phyloP scores from a whole-genome alignment of 768 basidiomycete genomes.

The Tricholoma terreum region DNA sequence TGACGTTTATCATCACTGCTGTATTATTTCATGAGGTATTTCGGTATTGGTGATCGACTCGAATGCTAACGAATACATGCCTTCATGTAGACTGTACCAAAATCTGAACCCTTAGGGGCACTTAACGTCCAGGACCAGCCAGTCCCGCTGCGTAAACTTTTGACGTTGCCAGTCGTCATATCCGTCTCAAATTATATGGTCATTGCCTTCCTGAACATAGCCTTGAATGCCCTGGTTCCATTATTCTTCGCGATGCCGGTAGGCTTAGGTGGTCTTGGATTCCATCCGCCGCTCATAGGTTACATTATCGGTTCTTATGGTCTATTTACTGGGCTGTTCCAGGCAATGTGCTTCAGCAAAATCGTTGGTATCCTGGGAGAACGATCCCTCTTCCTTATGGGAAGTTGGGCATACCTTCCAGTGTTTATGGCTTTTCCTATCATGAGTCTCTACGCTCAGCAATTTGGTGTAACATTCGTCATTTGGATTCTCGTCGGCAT shows the following conservation, averaged over 20 bases:
- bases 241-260: constrained; percentile 68
- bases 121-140: constrained; percentile 19
- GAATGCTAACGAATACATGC: not conserved
- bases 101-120: not conserved
- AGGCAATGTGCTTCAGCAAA: constrained; percentile 35
- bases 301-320: constrained; percentile 46
- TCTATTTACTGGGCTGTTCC: constrained; percentile 34
- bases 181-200: constrained; percentile 65
- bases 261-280: constrained; percentile 59
- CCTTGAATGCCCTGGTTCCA: constrained; percentile 49
- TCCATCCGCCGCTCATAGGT: constrained; percentile 59
- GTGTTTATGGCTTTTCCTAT: constrained; percentile 40
- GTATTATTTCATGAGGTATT: constrained; percentile 41
- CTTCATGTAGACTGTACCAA: constrained; percentile 23
- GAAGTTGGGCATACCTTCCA: constrained; percentile 32
- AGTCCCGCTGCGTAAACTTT: constrained; percentile 36
- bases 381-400: constrained; percentile 33
- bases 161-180: constrained; percentile 51
- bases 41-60: not conserved
- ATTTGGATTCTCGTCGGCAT: constrained; percentile 36
- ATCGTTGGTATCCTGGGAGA: constrained; percentile 37
- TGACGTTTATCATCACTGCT: constrained; percentile 35
- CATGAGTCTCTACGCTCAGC: constrained; percentile 37
- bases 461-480: constrained; percentile 27
- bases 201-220: constrained; percentile 63